Percentiles rank a stretch among this genome's conserved stretches.
Conservation (phyloP, 2,329 filamentous ascomycete genomes). For the Penicillium sp. region DNA sequence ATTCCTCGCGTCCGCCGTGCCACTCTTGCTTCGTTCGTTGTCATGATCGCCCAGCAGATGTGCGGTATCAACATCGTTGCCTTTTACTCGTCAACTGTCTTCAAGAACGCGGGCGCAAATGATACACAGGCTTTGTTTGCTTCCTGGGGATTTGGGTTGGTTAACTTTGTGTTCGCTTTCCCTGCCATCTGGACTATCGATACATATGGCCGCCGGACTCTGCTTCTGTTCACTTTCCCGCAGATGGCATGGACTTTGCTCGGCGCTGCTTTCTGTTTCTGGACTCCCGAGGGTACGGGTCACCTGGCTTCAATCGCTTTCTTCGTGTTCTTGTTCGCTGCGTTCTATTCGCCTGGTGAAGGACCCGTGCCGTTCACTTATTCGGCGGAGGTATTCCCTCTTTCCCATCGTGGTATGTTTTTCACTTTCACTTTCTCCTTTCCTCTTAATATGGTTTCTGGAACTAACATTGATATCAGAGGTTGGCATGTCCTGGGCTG, state of each 20-base stretch:
- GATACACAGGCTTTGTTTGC: slow-evolving; percentile 59
- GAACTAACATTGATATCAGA: slow-evolving; percentile 36
- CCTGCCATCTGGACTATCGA: slow-evolving; percentile 67
- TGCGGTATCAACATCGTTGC: slow-evolving; percentile 73
- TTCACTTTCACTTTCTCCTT: background rate
- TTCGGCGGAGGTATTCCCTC: slow-evolving; percentile 56
- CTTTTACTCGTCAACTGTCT: slow-evolving; percentile 68
- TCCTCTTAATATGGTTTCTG: slow-evolving; percentile 14
- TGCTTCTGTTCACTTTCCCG: slow-evolving; percentile 66
- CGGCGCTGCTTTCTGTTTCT: slow-evolving; percentile 60
- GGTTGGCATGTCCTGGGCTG: slow-evolving; percentile 49
- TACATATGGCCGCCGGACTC: slow-evolving; percentile 62
- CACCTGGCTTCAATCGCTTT: slow-evolving; percentile 58
- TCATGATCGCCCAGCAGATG: slow-evolving; percentile 78
- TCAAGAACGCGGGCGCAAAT: slow-evolving; percentile 55
- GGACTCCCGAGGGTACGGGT: slow-evolving; percentile 47
- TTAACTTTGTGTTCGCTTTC: slow-evolving; percentile 67
- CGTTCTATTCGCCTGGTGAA: slow-evolving; percentile 65
- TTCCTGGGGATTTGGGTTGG: slow-evolving; percentile 64
- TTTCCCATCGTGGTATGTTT: slow-evolving; percentile 53
- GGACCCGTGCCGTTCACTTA: slow-evolving; percentile 57
- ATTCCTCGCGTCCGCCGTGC: slow-evolving; percentile 56
- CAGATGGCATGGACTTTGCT: slow-evolving; percentile 68
- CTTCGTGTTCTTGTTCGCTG: slow-evolving; percentile 65
- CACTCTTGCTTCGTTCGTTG: slow-evolving; percentile 71